Conservation (phyloP, 1,284 basidiomycete genomes). For the Apiotrichum gracile region DNA sequence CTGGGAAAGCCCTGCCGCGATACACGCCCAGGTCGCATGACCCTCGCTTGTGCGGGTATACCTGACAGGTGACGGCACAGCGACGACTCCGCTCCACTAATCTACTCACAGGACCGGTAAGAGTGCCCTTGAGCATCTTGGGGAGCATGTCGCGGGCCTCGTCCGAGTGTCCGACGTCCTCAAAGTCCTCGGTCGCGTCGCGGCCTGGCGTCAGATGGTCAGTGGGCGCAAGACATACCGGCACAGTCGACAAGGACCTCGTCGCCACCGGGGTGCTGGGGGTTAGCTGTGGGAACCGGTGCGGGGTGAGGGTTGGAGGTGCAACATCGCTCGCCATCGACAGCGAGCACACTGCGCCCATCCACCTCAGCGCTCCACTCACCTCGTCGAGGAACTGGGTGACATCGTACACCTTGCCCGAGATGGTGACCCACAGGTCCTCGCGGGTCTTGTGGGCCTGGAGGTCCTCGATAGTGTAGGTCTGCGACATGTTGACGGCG, state of each 20-base stretch:
- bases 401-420: constrained; percentile 89
- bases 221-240: constrained; percentile 55
- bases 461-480: constrained; percentile 64
- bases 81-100: background rate
- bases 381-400: constrained; percentile 96
- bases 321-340: too few relatives aligned
- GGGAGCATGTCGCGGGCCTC: constrained; percentile 87
- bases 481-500: constrained; percentile 40
- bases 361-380: constrained; percentile 26
- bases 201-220: constrained; percentile 50
- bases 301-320: too few relatives aligned
- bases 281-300: constrained; percentile 1
- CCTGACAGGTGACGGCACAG: too few relatives aligned
- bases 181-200: constrained; percentile 97
- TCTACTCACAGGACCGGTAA: constrained; percentile 56
- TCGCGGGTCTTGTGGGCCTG: constrained; percentile 67
- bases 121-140: constrained; percentile 69
- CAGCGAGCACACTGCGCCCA: too few relatives aligned
- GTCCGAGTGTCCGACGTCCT: constrained; percentile 98
- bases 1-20: too few relatives aligned
- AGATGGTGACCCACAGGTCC: constrained; percentile 69
- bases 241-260: constrained; percentile 92
- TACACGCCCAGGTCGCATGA: too few relatives aligned
- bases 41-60: too few relatives aligned
- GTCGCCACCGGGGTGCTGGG: constrained; percentile 92